Percentiles rank a stretch among this genome's conserved stretches.
These are phyloP conservation scores for Fusarium udum DNA, from an alignment of 2,329 filamentous ascomycete species.

Conservation along the genomic window DNA sequence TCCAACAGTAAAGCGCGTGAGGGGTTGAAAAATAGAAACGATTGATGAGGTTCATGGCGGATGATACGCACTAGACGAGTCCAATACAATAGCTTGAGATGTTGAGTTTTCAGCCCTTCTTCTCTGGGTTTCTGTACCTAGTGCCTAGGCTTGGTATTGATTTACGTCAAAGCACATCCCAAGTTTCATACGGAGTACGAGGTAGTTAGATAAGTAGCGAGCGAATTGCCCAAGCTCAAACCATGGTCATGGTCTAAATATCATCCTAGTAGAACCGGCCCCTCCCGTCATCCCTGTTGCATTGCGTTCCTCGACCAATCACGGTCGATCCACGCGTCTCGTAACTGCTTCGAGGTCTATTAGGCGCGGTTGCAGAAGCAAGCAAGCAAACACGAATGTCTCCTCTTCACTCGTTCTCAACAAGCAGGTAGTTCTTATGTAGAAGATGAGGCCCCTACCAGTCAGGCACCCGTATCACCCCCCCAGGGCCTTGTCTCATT, in stretches of 20 bases:
- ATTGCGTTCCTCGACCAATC: slow-evolving; percentile 30
- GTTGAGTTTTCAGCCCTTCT: background rate
- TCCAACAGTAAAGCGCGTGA: background rate
- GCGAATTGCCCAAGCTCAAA: background rate
- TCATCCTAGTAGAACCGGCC: slow-evolving; percentile 1
- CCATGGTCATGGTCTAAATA: background rate
- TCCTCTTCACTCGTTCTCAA: slow-evolving; percentile 8
- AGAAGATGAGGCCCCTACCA: background rate
- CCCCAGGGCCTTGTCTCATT: background rate
- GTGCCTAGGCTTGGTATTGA: background rate
- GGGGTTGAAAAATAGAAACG: background rate
- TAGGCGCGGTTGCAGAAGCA: slow-evolving; percentile 5
- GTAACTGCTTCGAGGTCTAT: slow-evolving; percentile 11
- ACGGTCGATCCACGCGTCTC: background rate
- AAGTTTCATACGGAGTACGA: too few species aligned
- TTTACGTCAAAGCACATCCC: background rate
- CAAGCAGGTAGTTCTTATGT: background rate
- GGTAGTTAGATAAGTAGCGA: too few species aligned
- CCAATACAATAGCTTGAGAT: background rate
- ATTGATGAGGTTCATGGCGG: background rate
- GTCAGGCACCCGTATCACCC: background rate
- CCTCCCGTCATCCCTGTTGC: slow-evolving; percentile 27
- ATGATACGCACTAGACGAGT: background rate
- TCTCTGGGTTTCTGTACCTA: background rate
- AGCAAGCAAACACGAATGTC: background rate